These are phyloP conservation scores for Neofusicoccum cordaticola DNA, from an alignment of 2,329 filamentous ascomycete genomes.

Conservation along the genomic window DNA sequence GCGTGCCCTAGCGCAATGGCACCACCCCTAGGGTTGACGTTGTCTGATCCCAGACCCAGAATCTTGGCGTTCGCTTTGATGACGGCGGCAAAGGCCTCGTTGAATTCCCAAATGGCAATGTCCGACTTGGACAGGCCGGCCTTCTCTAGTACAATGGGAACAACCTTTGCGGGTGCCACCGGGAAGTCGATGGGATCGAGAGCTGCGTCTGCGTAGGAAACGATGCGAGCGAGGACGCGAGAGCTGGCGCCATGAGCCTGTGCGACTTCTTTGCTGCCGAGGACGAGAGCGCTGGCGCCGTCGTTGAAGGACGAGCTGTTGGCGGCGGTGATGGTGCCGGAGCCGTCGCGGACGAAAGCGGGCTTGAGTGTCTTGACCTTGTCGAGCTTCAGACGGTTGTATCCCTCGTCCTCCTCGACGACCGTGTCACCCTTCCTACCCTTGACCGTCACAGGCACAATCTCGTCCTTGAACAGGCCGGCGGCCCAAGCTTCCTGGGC, in stretches of 20 bases:
- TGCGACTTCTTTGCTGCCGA: constrained; percentile 77
- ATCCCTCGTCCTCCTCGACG: constrained; percentile 83
- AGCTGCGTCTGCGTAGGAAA: constrained; percentile 83
- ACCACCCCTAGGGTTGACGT: constrained; percentile 83
- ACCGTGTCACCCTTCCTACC: constrained; percentile 75
- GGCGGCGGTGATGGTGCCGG: constrained; percentile 89
- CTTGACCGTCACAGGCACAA: constrained; percentile 82
- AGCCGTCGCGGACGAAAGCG: constrained; percentile 84
- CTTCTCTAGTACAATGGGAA: constrained; percentile 81
- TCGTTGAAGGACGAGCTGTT: constrained; percentile 95
- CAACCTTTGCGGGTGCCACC: constrained; percentile 85
- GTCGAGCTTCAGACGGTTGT: constrained; percentile 79
- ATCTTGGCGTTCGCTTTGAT: constrained; percentile 96
- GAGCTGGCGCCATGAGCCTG: constrained; percentile 74
- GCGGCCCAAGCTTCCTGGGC: constrained; percentile 86
- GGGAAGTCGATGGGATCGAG: constrained; percentile 93
- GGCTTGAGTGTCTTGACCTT: constrained; percentile 86
- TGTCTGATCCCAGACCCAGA: constrained; percentile 72
- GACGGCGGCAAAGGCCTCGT: constrained; percentile 94
- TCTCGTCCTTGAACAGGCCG: constrained; percentile 82
- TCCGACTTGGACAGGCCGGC: constrained; percentile 90
- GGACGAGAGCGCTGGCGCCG: constrained; percentile 83
- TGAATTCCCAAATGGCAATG: constrained; percentile 96
- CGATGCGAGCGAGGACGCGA: constrained; percentile 81
- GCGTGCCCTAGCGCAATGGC: constrained; percentile 92